A percentile compares a stretch with the other conserved stretches of the same genome.
phyloP scores from a whole-genome alignment of 2,329 filamentous ascomycete genomes.

The Cryphonectria naterciae region DNA sequence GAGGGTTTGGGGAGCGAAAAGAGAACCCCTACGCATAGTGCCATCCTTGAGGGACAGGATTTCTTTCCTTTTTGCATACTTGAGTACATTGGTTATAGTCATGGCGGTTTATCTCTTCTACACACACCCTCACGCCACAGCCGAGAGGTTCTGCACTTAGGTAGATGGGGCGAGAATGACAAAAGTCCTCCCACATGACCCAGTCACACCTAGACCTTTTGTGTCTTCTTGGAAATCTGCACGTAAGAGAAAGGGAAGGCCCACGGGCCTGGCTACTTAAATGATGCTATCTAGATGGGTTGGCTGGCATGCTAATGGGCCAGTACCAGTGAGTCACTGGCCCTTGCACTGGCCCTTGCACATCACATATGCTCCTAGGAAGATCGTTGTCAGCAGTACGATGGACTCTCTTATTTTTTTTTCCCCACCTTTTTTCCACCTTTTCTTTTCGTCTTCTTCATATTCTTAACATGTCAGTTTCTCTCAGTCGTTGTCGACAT shows the following conservation, averaged over 20 bases:
- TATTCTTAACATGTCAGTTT: too few relatives aligned
- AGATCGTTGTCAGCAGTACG: neutral
- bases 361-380: neutral
- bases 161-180: neutral
- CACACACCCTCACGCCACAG: neutral
- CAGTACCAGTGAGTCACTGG: too few relatives aligned
- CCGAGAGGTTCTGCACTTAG: neutral
- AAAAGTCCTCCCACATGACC: neutral
- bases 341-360: too few relatives aligned
- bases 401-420: neutral
- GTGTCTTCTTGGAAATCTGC: neutral
- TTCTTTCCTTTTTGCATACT: neutral
- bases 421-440: too few relatives aligned
- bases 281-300: too few relatives aligned
- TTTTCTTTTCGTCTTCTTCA: too few relatives aligned
- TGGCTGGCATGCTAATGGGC: too few relatives aligned
- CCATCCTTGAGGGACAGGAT: neutral
- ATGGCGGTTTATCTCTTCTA: neutral
- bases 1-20: neutral
- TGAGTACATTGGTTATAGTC: slow-evolving; percentile 2
- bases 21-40: neutral
- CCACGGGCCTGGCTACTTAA: too few relatives aligned
- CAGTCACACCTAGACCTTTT: neutral
- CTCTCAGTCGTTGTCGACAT: neutral
- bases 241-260: too few relatives aligned